These are phyloP conservation scores for Ceratobasidium sp. DNA, from an alignment of 1,284 basidiomycete species.

Conservation along the genomic window DNA sequence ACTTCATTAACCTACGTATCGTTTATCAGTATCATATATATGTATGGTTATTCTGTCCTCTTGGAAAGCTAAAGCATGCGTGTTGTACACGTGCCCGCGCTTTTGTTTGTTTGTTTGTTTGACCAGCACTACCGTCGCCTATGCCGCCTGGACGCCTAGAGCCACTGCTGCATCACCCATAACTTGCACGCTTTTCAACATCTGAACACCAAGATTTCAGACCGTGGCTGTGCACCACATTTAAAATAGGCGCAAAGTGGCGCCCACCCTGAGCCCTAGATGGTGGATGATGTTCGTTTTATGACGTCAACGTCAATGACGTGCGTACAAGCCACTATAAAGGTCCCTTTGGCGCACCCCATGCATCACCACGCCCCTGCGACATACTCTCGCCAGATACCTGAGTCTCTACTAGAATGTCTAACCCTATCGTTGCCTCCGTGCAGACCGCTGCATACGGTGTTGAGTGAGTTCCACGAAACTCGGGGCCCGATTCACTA, in stretches of 20 bases:
- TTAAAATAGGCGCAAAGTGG: background rate
- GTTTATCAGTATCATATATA: conserved; percentile 32
- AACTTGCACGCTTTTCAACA: background rate
- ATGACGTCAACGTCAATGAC: conserved; percentile 11
- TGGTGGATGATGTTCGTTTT: background rate
- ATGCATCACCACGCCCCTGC: background rate
- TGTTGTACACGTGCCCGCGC: background rate
- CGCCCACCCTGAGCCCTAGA: conserved; percentile 10
- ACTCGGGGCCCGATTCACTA: background rate
- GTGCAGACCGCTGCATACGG: conserved; percentile 20
- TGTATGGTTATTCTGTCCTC: background rate
- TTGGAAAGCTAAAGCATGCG: background rate
- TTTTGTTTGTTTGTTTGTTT: background rate
- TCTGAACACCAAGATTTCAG: too few species aligned
- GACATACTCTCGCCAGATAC: background rate
- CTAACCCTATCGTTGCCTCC: conserved; percentile 11
- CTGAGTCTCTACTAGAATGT: conserved; percentile 10
- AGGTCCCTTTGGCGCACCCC: background rate
- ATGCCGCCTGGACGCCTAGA: background rate
- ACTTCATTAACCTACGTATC: background rate
- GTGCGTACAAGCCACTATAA: background rate
- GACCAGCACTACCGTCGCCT: background rate
- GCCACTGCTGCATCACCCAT: background rate
- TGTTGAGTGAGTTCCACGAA: conserved; percentile 13
- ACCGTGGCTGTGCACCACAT: background rate